Conservation (phyloP, 441 rosid genomes). For the Syzygium syzygioides region DNA sequence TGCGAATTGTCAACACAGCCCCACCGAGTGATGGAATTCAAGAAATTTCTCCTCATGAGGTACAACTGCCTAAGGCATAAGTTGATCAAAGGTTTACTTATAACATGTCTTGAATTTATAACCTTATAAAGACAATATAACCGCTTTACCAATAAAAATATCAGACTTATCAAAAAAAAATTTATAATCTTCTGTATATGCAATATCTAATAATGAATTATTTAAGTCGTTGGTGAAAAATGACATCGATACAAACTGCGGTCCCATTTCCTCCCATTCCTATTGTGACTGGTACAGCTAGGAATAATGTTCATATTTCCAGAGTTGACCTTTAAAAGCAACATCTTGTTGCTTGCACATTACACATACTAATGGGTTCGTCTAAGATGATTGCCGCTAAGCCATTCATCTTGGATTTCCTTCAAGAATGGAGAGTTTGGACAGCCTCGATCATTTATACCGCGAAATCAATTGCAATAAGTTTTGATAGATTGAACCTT, state of each 20-base stretch:
- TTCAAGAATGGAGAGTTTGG: background rate
- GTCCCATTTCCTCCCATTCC: too few species aligned
- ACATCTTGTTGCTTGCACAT: too few species aligned
- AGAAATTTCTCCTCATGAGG: background rate
- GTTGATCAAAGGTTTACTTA: background rate
- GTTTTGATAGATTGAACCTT: background rate
- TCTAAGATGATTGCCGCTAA: background rate
- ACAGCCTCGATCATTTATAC: background rate
- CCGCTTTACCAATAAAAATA: too few species aligned
- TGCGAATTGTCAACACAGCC: background rate
- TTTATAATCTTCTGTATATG: too few species aligned
- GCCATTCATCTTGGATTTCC: background rate
- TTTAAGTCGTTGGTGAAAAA: too few species aligned
- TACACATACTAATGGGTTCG: background rate
- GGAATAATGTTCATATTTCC: too few species aligned
- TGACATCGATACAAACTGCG: too few species aligned
- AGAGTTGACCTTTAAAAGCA: too few species aligned
- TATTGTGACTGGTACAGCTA: too few species aligned
- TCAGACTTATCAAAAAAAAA: too few species aligned
- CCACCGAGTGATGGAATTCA: background rate
- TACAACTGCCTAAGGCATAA: background rate
- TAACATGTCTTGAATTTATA: background rate
- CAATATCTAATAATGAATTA: too few species aligned
- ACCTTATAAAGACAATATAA: too few species aligned
- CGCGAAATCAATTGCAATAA: background rate